Percentiles rank a stretch among this genome's conserved stretches.
Conservation (phyloP, 2,329 filamentous ascomycete genomes). For the Lachnellula cervina region DNA sequence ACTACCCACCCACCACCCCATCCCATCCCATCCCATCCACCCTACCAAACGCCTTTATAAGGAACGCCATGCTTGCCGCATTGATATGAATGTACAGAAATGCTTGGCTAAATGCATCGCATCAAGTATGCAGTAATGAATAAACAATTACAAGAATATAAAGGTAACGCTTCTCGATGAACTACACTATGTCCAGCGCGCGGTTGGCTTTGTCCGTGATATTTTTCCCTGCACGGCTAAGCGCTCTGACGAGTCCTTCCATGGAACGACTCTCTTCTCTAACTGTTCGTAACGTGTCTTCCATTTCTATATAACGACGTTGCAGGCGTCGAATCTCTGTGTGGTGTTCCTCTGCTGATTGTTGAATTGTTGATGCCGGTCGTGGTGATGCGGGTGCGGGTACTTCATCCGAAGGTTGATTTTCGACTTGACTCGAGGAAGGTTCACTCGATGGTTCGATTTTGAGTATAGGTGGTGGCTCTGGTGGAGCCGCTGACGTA, state of each 20-base stretch:
- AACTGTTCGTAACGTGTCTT: constrained; percentile 22
- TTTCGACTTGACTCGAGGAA: neutral
- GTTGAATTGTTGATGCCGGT: constrained; percentile 1
- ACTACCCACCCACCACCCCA: too few species aligned
- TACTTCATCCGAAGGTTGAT: neutral
- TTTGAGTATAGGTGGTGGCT: constrained; percentile 10
- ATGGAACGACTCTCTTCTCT: constrained; percentile 26
- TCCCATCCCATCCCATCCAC: too few species aligned
- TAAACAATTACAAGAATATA: neutral
- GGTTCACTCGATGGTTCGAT: constrained; percentile 8
- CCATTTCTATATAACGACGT: constrained; percentile 24
- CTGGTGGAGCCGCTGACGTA: neutral
- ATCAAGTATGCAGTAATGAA: too few species aligned
- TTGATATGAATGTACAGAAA: too few species aligned
- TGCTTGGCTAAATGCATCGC: too few species aligned
- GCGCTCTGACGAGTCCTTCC: constrained; percentile 21
- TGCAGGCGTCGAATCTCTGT: constrained; percentile 24
- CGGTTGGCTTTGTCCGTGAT: constrained; percentile 20
- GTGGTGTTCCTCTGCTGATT: constrained; percentile 16
- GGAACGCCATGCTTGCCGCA: too few species aligned
- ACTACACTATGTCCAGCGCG: constrained; percentile 10
- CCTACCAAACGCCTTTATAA: too few species aligned
- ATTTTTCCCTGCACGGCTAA: constrained; percentile 17
- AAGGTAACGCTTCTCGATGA: neutral
- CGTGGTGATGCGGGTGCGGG: constrained; percentile 1